phyloP scores from a whole-genome alignment of 495 filamentous ascomycete species.

The Podospora conica region DNA sequence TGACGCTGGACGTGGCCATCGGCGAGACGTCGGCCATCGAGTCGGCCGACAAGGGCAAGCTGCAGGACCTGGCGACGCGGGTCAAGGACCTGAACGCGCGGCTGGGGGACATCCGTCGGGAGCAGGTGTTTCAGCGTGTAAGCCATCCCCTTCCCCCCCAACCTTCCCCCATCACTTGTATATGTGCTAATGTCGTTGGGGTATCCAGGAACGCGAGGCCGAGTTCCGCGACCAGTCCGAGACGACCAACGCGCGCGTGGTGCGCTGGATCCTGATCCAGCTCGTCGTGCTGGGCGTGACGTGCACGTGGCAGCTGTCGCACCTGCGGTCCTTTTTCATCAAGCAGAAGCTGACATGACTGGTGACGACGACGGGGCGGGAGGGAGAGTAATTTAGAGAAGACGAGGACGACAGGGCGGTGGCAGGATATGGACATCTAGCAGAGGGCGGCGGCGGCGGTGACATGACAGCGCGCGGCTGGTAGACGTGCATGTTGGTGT shows the following conservation, averaged over 20 bases:
- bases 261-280: conserved; percentile 91
- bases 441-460: not conserved
- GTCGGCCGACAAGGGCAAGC: conserved; percentile 88
- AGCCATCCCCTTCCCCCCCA: conserved; percentile 28
- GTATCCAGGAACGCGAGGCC: conserved; percentile 80
- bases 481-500: not conserved
- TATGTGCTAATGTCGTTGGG: not conserved
- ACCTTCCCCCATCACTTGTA: not conserved
- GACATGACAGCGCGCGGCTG: not conserved
- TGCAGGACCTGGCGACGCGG: conserved; percentile 81
- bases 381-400: not conserved
- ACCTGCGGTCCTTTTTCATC: conserved; percentile 95
- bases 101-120: conserved; percentile 80
- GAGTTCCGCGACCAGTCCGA: conserved; percentile 98
- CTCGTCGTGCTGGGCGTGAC: conserved; percentile 80
- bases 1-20: conserved; percentile 88
- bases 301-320: conserved; percentile 95
- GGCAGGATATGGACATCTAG: not conserved
- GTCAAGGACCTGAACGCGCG: conserved; percentile 85
- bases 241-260: conserved; percentile 82
- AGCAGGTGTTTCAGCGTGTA: conserved; percentile 96
- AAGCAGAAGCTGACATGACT: conserved; percentile 95
- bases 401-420: no score
- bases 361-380: not conserved
- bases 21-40: conserved; percentile 94